These are phyloP conservation scores for Acanthamoeba healyi DNA, from an alignment of 208 protist genomes.

Conservation along the genomic window DNA sequence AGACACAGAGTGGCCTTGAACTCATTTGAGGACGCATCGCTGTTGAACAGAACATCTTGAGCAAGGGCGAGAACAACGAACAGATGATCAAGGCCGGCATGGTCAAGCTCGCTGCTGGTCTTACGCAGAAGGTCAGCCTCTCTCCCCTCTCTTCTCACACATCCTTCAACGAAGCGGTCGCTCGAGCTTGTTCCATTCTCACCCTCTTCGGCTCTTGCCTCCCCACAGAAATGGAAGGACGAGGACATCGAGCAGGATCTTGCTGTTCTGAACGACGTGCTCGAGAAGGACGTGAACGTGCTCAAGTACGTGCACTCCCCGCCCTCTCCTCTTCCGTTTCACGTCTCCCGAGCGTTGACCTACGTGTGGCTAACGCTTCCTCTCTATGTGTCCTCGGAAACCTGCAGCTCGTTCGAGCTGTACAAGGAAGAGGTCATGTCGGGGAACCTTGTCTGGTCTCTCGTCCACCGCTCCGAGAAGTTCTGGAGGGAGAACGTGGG, in stretches of 20 bases:
- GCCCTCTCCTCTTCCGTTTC: neutral
- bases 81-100: conserved; percentile 71
- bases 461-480: conserved; percentile 87
- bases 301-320: conserved; percentile 77
- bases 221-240: conserved; percentile 83
- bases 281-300: conserved; percentile 76
- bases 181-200: conserved; percentile 64
- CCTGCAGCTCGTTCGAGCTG: conserved; percentile 82
- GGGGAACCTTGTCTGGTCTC: conserved; percentile 87
- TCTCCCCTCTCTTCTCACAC: neutral
- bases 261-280: conserved; percentile 65
- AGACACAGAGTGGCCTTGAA: no score
- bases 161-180: no score
- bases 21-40: no score
- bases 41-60: conserved; percentile 77
- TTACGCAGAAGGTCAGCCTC: neutral
- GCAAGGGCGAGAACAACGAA: conserved; percentile 80
- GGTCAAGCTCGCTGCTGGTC: conserved; percentile 52
- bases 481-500: conserved; percentile 90
- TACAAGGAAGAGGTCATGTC: conserved; percentile 84
- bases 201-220: conserved; percentile 72
- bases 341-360: neutral
- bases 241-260: conserved; percentile 86
- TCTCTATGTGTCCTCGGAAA: neutral
- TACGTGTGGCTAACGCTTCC: neutral